Base-by-base conservation (phyloP, 202 grass and related monocot genomes). In the Schoenoplectus tabernaemontani region DNA sequence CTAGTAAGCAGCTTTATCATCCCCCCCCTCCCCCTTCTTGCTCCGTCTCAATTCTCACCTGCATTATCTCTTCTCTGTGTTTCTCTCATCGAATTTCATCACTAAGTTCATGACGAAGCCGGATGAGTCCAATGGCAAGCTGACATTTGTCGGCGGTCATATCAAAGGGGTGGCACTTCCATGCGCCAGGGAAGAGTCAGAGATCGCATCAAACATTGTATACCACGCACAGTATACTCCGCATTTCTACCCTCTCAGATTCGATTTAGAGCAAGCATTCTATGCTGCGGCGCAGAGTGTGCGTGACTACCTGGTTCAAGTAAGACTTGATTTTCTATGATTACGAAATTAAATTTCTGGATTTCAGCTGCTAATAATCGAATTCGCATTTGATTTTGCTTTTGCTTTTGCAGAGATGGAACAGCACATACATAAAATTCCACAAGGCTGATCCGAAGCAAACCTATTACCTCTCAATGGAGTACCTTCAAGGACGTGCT, bases 391-490 rank as follows among this genome's bases (percentile, higher is more conserved):
- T 12, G 44, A 48, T 48, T 44, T 32, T 37, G 37, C 9, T 38
- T 44, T 88, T 72, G 36, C 33, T 47, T 56, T 30, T 72, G 37
- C 85, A 99, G 96, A 92, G 96, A 86, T 99, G 96, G 96, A 96
- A 96, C 72, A 88, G 87, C 10, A 99, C 96, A 28, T 99, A 91
- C 86, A 0, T 93, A 78, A 88, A 99, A 89, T 99, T 93, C 85
- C 96, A 99, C 82, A 89, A 88, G 86, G 82, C 84, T 87, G 92
- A 96, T 82, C 92, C 96, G 41, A 96, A 99, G 81, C 92, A 99
- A 85, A 99, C 96, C 42, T 99, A 99, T 82, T 99, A 99, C 88
- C 86, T 99, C 11, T 99, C 96, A 57, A 99, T 99, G 96, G 96
- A 99, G 86, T 99, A 99, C 61, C 83, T 99, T 50, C 96, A 99